Conservation (phyloP, 2,329 filamentous ascomycete species). For the Paecilomyces sp. region DNA sequence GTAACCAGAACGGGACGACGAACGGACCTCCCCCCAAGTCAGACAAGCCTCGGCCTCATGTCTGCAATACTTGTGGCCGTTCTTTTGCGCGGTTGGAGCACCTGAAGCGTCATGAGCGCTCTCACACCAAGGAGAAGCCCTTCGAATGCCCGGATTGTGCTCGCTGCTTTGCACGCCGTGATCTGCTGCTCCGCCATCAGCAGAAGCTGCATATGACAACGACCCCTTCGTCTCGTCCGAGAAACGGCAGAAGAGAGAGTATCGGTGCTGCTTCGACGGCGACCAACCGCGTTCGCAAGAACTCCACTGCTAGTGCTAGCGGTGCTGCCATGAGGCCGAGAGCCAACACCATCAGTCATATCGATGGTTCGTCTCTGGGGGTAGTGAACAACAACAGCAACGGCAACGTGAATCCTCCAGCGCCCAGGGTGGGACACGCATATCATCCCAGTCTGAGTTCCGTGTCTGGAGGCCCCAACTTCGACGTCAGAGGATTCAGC, state of each 20-base stretch:
- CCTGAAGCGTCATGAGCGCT: constrained; percentile 92
- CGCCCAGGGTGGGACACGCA: constrained; percentile 40
- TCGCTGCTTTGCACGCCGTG: constrained; percentile 87
- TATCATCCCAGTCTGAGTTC: constrained; percentile 70
- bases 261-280: constrained; percentile 61
- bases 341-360: constrained; percentile 93
- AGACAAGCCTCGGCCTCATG: constrained; percentile 92
- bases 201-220: constrained; percentile 96
- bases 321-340: constrained; percentile 68
- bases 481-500: constrained; percentile 64
- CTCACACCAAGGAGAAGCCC: constrained; percentile 98
- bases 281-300: constrained; percentile 77
- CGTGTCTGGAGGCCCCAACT: constrained; percentile 45
- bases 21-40: constrained; percentile 79
- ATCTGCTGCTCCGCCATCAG: constrained; percentile 88
- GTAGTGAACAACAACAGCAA: constrained; percentile 37
- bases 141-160: constrained; percentile 95
- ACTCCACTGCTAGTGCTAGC: constrained; percentile 64
- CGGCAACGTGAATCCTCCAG: constrained; percentile 16
- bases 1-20: constrained; percentile 12
- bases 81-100: constrained; percentile 95
- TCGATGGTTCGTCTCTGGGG: constrained; percentile 70
- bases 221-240: constrained; percentile 76
- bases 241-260: constrained; percentile 80
- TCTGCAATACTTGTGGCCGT: constrained; percentile 82